Conservation (phyloP, 2,329 filamentous ascomycete genomes). For the Cadophora luteo-olivacea region DNA sequence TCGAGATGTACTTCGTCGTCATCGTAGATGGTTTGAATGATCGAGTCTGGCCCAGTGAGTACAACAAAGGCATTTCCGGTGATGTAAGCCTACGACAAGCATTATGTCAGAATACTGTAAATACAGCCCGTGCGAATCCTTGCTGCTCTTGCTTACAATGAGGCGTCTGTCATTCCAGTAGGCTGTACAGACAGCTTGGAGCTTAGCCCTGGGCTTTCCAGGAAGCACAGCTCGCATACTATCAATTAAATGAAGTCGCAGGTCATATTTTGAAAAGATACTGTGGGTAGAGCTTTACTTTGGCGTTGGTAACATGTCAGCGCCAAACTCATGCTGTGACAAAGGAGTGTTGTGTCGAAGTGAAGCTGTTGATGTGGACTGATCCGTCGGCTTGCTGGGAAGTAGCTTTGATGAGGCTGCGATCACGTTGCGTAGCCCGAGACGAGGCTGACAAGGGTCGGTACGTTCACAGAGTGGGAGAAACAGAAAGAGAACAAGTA, state of each 20-base stretch:
- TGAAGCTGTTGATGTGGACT: conserved; percentile 13
- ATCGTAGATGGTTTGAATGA: conserved; percentile 91
- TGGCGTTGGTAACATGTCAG: not conserved
- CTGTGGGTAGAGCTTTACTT: not conserved
- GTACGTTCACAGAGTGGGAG: no score
- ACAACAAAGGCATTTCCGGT: conserved; percentile 88
- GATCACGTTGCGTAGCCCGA: conserved; percentile 4
- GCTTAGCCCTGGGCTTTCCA: conserved; percentile 77
- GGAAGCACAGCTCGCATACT: conserved; percentile 82
- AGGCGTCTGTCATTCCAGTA: conserved; percentile 76
- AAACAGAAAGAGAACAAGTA: not conserved
- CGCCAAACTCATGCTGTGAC: not conserved
- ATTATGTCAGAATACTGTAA: conserved; percentile 24
- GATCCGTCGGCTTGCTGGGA: conserved; percentile 2
- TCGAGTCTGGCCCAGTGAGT: conserved; percentile 73
- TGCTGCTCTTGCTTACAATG: conserved; percentile 61
- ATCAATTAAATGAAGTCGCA: conserved; percentile 36
- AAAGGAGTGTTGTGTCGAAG: not conserved
- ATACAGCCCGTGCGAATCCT: not conserved
- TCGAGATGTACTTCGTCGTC: conserved; percentile 70
- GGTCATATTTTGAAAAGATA: conserved; percentile 13
- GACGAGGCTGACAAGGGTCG: conserved; percentile 16
- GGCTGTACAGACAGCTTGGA: conserved; percentile 78
- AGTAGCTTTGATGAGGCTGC: conserved; percentile 14
- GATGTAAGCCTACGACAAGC: conserved; percentile 73